Conservation (phyloP, 768 basidiomycete genomes). For the Amanita pallidorosea region DNA sequence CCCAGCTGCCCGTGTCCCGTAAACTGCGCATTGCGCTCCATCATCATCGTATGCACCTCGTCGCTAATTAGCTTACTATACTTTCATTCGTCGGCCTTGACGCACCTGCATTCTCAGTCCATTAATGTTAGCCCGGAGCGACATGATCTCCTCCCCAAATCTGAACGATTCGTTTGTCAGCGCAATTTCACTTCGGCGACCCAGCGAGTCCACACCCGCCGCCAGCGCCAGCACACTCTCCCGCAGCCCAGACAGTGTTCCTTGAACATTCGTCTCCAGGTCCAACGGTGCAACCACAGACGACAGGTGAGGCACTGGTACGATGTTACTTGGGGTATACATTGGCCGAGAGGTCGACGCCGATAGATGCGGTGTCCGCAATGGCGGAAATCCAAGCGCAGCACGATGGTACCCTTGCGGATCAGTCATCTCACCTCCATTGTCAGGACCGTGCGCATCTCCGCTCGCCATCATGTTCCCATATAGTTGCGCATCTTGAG, state of each 20-base stretch:
- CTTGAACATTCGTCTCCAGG: constrained; percentile 50
- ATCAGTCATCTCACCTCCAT: not conserved
- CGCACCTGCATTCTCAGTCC: constrained; percentile 73
- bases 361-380: not conserved
- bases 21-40: constrained; percentile 58
- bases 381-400: constrained; percentile 4
- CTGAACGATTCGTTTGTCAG: constrained; percentile 62
- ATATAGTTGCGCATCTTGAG: not conserved
- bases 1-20: constrained; percentile 25
- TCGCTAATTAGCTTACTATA: constrained; percentile 8
- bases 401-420: not conserved
- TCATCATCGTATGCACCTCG: constrained; percentile 62
- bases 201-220: constrained; percentile 49
- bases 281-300: constrained; percentile 48
- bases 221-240: constrained; percentile 51
- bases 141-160: constrained; percentile 63
- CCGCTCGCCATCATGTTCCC: not conserved
- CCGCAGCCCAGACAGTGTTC: constrained; percentile 45
- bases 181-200: constrained; percentile 53
- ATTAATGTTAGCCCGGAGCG: constrained; percentile 57
- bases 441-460: not conserved
- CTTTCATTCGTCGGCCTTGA: constrained; percentile 5
- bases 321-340: constrained; percentile 8
- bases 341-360: not conserved
- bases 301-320: constrained; percentile 17